Conservation (phyloP, 1,284 basidiomycete species). For the Ceratobasidium sp. region DNA sequence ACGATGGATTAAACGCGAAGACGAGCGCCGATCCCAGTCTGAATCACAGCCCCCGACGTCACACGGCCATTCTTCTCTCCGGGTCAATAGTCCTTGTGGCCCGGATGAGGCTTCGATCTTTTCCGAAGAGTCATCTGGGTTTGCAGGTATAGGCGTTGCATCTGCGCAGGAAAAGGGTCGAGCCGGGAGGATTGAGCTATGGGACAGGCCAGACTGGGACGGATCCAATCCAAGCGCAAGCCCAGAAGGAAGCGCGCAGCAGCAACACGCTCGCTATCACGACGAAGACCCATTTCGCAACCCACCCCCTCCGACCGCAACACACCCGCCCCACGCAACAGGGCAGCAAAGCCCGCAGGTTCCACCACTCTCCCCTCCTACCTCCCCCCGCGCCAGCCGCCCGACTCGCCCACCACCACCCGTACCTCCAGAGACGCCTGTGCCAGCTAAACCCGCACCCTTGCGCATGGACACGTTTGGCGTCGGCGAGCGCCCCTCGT, state of each 20-base stretch:
- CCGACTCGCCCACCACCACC: slow-evolving; percentile 14
- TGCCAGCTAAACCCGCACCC: background rate
- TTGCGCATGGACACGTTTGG: slow-evolving; percentile 26
- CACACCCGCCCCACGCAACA: slow-evolving; percentile 23
- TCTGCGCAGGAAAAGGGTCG: slow-evolving; percentile 30
- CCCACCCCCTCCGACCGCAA: background rate
- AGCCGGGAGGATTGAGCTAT: slow-evolving; percentile 12
- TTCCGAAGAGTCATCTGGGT: slow-evolving; percentile 35
- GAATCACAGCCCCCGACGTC: slow-evolving; percentile 10
- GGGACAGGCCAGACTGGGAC: slow-evolving; percentile 33
- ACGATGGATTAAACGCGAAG: slow-evolving; percentile 30
- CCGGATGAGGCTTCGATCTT: slow-evolving; percentile 18
- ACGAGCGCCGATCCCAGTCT: slow-evolving; percentile 17
- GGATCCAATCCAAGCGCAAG: slow-evolving; percentile 25
- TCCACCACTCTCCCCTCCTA: slow-evolving; percentile 18
- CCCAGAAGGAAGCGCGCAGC: slow-evolving; percentile 6
- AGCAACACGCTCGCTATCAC: slow-evolving; percentile 5
- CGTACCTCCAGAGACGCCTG: background rate
- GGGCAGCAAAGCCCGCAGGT: background rate
- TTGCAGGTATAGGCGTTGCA: slow-evolving; percentile 26
- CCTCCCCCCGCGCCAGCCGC: slow-evolving; percentile 21
- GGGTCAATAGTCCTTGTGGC: background rate
- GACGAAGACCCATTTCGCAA: slow-evolving; percentile 16
- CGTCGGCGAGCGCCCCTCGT: background rate
- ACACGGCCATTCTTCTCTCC: background rate